phyloP scores from a whole-genome alignment of 768 basidiomycete species.

The Chlorophyllum brunneum region DNA sequence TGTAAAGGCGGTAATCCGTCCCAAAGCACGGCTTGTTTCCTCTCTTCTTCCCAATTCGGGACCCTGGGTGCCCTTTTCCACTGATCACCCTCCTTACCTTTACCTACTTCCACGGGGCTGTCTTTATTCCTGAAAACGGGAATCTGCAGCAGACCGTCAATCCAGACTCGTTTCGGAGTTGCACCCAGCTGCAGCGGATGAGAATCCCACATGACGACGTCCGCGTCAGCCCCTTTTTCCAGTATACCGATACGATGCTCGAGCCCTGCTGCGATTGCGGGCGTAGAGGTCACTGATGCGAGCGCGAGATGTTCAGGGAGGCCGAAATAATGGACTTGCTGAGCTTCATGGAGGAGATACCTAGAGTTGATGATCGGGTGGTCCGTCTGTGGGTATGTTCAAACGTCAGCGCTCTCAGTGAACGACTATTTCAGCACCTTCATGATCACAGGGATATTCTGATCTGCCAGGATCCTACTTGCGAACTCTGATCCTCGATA shows the following conservation, averaged over 20 bases:
- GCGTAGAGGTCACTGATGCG: conserved; percentile 60
- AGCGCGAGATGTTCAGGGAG: conserved; percentile 56
- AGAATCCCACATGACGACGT: conserved; percentile 74
- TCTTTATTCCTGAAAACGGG: conserved; percentile 38
- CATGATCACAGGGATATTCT: conserved; percentile 70
- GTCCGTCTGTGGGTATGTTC: conserved; percentile 38
- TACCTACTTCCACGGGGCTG: conserved; percentile 39
- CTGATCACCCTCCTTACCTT: conserved; percentile 38
- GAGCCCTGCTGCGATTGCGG: conserved; percentile 65
- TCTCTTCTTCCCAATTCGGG: conserved; percentile 65
- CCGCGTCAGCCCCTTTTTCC: conserved; percentile 52
- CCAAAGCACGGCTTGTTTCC: conserved; percentile 52
- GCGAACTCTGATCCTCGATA: conserved; percentile 81
- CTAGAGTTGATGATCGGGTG: conserved; percentile 60
- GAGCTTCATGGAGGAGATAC: conserved; percentile 69
- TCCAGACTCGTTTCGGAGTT: conserved; percentile 73
- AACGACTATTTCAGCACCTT: conserved; percentile 44
- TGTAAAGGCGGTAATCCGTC: conserved; percentile 68
- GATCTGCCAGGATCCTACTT: conserved; percentile 67
- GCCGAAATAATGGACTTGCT: conserved; percentile 67
- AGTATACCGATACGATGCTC: conserved; percentile 72
- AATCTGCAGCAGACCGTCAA: conserved; percentile 81
- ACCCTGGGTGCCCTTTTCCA: conserved; percentile 46
- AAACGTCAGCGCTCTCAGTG: background rate
- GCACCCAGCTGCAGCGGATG: conserved; percentile 75